A percentile compares a stretch with the other conserved stretches of the same genome.
Conservation (phyloP, 805 yeast genomes). For the Nakazawaea wyomingensis region DNA sequence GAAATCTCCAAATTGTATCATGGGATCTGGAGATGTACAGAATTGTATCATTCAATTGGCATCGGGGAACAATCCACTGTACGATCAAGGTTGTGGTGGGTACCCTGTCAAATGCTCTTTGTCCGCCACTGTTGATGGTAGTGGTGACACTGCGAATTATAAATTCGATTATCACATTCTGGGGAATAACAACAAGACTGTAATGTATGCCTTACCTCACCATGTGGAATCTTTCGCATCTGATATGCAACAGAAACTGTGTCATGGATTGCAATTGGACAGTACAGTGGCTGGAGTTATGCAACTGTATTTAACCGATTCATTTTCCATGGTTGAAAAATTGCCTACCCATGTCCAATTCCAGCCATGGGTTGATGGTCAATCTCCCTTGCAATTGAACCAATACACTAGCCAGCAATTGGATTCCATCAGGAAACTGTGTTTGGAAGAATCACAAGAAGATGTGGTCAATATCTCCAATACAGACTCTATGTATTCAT, state of each 20-base stretch:
- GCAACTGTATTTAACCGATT: slow-evolving; percentile 38
- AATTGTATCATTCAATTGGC: slow-evolving; percentile 25
- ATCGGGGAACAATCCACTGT: slow-evolving; percentile 26
- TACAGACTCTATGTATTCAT: slow-evolving; percentile 72
- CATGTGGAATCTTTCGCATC: slow-evolving; percentile 35
- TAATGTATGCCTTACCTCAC: slow-evolving; percentile 52
- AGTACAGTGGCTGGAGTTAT: slow-evolving; percentile 52
- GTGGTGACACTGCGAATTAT: slow-evolving; percentile 35
- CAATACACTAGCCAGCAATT: slow-evolving; percentile 19
- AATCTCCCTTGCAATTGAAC: slow-evolving; percentile 7
- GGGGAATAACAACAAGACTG: slow-evolving; percentile 20
- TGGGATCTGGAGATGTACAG: not conserved
- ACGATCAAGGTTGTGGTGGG: slow-evolving; percentile 30
- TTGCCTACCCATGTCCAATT: slow-evolving; percentile 31
- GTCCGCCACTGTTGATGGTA: slow-evolving; percentile 14
- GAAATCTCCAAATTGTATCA: slow-evolving; percentile 6
- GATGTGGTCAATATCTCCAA: slow-evolving; percentile 47
- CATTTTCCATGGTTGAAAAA: slow-evolving; percentile 23
- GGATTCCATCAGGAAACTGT: slow-evolving; percentile 35
- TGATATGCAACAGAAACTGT: slow-evolving; percentile 20
- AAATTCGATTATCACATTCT: slow-evolving; percentile 31
- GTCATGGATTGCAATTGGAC: slow-evolving; percentile 29
- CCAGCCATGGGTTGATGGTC: slow-evolving; percentile 55
- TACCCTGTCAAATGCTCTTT: slow-evolving; percentile 20
- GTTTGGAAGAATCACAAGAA: slow-evolving; percentile 43